phyloP scores from a whole-genome alignment of 371 early-diverging fungal genomes.

The Thermomucor indicae-seudaticae region DNA sequence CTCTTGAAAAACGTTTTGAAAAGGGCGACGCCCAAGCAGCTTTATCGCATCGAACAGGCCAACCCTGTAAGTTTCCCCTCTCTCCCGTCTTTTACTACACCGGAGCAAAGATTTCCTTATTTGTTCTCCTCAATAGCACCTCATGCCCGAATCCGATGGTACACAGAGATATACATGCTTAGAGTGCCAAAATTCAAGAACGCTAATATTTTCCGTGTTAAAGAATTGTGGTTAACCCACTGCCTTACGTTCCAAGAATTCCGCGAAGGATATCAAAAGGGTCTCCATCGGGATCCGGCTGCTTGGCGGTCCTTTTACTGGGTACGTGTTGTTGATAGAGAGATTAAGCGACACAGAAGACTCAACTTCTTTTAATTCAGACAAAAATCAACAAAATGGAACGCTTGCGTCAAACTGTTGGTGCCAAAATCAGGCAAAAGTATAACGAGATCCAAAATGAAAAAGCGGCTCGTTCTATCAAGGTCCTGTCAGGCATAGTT shows the following conservation, averaged over 20 bases:
- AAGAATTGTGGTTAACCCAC: constrained; percentile 41
- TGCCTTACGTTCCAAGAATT: constrained; percentile 28
- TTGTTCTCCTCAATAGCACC: constrained; percentile 17
- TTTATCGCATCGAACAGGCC: constrained; percentile 32
- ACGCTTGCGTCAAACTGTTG: constrained; percentile 20
- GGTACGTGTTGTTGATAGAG: constrained; percentile 10
- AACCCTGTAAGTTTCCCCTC: constrained; percentile 31
- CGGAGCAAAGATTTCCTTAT: not conserved
- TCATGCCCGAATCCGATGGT: constrained; percentile 35
- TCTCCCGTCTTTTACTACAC: not conserved
- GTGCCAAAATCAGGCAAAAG: constrained; percentile 35
- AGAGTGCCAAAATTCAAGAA: not conserved
- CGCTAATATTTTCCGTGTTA: not conserved
- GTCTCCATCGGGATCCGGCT: constrained; percentile 19
- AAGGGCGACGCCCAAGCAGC: constrained; percentile 35
- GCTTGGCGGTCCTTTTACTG: constrained; percentile 33
- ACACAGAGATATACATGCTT: not conserved
- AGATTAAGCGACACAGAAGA: not conserved
- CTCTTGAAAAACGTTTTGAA: constrained; percentile 24
- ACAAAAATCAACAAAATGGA: constrained; percentile 29
- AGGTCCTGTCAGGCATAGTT: constrained; percentile 25
- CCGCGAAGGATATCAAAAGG: constrained; percentile 25
- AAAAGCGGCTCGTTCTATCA: constrained; percentile 37
- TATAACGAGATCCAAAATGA: constrained; percentile 37
- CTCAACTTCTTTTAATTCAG: constrained; percentile 10